Conservation (phyloP, 306 rosid species). For the Senna tora region DNA sequence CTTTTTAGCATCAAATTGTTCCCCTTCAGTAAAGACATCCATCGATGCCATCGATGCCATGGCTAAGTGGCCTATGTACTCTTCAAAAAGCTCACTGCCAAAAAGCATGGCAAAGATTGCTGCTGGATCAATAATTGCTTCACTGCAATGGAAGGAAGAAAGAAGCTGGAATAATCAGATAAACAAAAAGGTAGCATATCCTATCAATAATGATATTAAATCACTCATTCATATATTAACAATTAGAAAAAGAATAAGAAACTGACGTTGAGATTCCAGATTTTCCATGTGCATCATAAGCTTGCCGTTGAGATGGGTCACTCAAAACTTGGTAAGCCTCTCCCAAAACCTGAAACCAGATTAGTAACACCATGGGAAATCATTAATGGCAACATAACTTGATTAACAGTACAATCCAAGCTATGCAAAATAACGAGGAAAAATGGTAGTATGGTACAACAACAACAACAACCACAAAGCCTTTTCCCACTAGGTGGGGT, state of each 20-base stretch:
- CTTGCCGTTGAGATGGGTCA: slow-evolving; percentile 87
- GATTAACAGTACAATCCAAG: slow-evolving; percentile 15
- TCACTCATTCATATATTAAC: slow-evolving; percentile 1
- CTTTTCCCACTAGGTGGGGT: too few species aligned
- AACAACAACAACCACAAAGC: too few species aligned
- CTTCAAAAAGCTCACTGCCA: slow-evolving; percentile 99
- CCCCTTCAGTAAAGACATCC: slow-evolving; percentile 88
- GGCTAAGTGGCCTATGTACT: slow-evolving; percentile 93
- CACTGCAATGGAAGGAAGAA: slow-evolving; percentile 55
- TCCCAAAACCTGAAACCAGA: slow-evolving; percentile 77
- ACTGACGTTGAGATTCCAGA: slow-evolving; percentile 95
- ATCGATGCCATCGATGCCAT: slow-evolving; percentile 98
- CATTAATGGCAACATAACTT: slow-evolving; percentile 22
- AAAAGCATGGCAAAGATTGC: slow-evolving; percentile 99
- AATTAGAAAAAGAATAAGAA: slow-evolving; percentile 15
- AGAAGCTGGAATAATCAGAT: slow-evolving; percentile 35
- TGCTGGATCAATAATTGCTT: slow-evolving; percentile 94
- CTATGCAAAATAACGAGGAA: not conserved
- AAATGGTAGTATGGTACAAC: not conserved
- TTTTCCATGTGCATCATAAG: slow-evolving; percentile 88
- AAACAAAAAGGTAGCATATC: slow-evolving; percentile 19
- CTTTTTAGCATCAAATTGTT: slow-evolving; percentile 81
- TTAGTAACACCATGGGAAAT: slow-evolving; percentile 11
- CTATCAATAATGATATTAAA: slow-evolving; percentile 27
- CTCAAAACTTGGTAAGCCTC: slow-evolving; percentile 98